Evolutionary conservation across 2,329 filamentous ascomycete genomes (phyloP).

Genomic region (Acarospora socialis): DNA sequence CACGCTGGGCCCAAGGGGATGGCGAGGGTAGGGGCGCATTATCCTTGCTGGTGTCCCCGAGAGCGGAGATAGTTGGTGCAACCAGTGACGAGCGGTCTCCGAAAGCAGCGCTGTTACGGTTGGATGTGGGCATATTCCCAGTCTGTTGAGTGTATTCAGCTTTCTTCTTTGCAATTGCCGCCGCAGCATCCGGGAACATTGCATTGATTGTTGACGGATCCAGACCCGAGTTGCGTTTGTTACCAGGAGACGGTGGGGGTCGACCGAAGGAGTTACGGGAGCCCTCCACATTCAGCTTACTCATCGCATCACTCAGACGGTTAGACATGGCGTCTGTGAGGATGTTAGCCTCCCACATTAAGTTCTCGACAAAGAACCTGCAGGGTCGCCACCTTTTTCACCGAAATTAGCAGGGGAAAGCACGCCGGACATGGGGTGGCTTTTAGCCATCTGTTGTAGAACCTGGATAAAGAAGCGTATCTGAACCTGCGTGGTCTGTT

Average conservation of each 20-base stretch:
- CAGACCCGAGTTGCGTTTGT: constrained; percentile 88
- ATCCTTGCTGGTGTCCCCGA: constrained; percentile 47
- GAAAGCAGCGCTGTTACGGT: constrained; percentile 75
- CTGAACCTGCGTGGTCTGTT: constrained; percentile 97
- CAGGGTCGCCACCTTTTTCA: constrained; percentile 97
- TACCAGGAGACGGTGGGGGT: constrained; percentile 59
- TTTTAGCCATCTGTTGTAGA: constrained; percentile 97
- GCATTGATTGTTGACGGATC: constrained; percentile 89
- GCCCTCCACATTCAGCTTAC: constrained; percentile 76
- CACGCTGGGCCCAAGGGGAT: constrained; percentile 62
- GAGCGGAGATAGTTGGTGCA: constrained; percentile 59
- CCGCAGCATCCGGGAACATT: constrained; percentile 97
- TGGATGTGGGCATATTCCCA: constrained; percentile 75
- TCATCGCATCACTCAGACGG: constrained; percentile 91
- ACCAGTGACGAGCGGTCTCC: constrained; percentile 63
- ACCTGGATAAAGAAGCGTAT: constrained; percentile 99
- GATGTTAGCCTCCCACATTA: constrained; percentile 11
- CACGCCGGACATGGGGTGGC: constrained; percentile 90
- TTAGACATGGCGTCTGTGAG: constrained; percentile 84
- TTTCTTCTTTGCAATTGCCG: constrained; percentile 96
- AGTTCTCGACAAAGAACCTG: constrained; percentile 18
- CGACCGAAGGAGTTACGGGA: constrained; percentile 76
- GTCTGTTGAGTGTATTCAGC: constrained; percentile 94
- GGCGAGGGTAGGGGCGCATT: constrained; percentile 49
- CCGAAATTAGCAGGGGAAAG: constrained; percentile 84